phyloP scores from a whole-genome alignment of 306 rosid species.

The Sechiopsis laciniata region DNA sequence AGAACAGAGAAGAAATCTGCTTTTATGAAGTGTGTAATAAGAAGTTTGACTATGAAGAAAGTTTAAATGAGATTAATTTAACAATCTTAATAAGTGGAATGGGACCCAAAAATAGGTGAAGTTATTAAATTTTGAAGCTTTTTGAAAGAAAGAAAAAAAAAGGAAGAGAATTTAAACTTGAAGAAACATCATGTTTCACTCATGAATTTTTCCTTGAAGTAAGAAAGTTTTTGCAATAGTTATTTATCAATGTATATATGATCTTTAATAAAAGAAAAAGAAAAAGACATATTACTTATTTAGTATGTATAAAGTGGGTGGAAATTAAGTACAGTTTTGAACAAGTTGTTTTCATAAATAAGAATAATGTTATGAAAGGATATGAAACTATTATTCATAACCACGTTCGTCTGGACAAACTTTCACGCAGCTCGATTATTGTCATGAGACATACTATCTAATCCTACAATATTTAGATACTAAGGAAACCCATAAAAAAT shows the following conservation, averaged over 20 bases:
- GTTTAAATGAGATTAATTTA: constrained; percentile 6
- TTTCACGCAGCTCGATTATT: too few species aligned
- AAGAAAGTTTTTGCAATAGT: constrained; percentile 9
- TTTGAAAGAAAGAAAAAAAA: too few species aligned
- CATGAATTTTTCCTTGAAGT: constrained; percentile 10
- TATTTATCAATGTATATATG: not conserved
- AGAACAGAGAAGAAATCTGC: not conserved
- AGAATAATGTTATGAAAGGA: too few species aligned
- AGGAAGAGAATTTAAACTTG: not conserved
- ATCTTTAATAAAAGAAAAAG: not conserved
- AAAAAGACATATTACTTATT: too few species aligned
- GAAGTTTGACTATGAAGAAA: constrained; percentile 12
- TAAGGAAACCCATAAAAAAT: too few species aligned
- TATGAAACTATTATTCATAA: too few species aligned
- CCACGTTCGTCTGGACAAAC: too few species aligned
- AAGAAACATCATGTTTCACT: not conserved
- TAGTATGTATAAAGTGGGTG: too few species aligned
- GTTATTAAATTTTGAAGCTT: not conserved
- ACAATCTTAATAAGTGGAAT: not conserved
- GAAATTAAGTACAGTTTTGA: too few species aligned
- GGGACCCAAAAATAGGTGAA: not conserved
- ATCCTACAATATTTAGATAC: too few species aligned
- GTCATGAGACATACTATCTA: too few species aligned
- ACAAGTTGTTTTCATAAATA: too few species aligned
- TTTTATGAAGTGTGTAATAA: constrained; percentile 2